Evolutionary conservation across 208 protist species (phyloP), one percentile per base, ranked within the genome.

Genomic region (Angomonas ambiguus): DNA sequence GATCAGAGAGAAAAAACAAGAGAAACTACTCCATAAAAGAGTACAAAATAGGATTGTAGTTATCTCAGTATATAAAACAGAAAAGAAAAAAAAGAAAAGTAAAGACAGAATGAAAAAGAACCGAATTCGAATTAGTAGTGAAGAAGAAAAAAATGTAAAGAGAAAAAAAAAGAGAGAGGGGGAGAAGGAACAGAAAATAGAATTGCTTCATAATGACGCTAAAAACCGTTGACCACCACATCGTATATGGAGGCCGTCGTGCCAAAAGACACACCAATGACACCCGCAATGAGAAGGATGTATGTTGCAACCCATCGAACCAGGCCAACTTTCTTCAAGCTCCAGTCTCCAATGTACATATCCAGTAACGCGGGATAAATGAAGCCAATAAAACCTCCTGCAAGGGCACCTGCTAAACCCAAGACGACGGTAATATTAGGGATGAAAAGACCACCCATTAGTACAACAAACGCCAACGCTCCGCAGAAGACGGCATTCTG

Each of bases 341-440:
- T 74, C 57, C 73, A 85, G 65, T 79, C 71, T 25, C 78, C 84
- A 1, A 66, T 48, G 69, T 87, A 85, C 72, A 91, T 87, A 28
- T 66, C 65, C 65, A 93, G 83, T 18, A 85, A 60, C 11, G 87
- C 79, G 0, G 87, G 87, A 35, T 87, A 85, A 27, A 91, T 68
- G 71, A 79, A 91, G 25, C 79, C 82, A 30, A 93, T 79, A 58
- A 80, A 83, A n/a, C 82, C 82, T 51, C 81, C 83, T 18, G 67
- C 72, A 27, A 91, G 68, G 41, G 71, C 72, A 2, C 87, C 87
- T 2, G 91, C 60, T 4, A 93, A 75, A 10, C 69, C 76, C 56
- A 93, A 90, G 34, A 93, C 79, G n/a, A 75, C 63, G 28, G 61
- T 82, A 62, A 93, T 84, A 35, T 62, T 33, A 2, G 83, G 83